phyloP scores from a whole-genome alignment of 805 yeast species.

The Candida pseudoglaebosa region DNA sequence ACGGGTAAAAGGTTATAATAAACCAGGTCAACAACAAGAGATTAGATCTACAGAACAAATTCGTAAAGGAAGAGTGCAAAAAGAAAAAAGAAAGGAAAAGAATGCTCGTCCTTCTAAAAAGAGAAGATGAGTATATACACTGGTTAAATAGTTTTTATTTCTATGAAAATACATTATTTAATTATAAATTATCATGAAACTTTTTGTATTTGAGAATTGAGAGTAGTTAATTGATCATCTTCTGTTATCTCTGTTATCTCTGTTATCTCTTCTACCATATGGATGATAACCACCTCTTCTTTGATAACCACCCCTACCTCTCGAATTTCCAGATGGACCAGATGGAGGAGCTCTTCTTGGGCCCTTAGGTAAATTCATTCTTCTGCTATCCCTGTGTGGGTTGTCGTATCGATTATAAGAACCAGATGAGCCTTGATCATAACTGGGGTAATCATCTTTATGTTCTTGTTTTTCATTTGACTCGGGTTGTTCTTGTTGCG shows the following conservation, averaged over 20 bases:
- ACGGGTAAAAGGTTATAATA: conserved; percentile 62
- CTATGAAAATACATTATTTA: conserved; percentile 2
- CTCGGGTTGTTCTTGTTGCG: conserved; percentile 24
- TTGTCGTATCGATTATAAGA: conserved; percentile 10
- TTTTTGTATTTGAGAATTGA: too few relatives aligned
- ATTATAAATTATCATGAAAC: conserved; percentile 3
- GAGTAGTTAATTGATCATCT: conserved; percentile 9
- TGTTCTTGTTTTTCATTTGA: conserved; percentile 15
- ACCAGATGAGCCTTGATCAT: conserved; percentile 13
- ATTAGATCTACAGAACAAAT: conserved; percentile 69
- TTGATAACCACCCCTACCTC: conserved; percentile 24
- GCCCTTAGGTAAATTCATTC: conserved; percentile 47
- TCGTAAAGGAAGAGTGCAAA: conserved; percentile 64
- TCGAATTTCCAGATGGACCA: conserved; percentile 28
- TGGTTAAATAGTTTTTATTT: conserved; percentile 3
- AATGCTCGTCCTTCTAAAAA: conserved; percentile 67
- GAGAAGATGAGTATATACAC: conserved; percentile 13
- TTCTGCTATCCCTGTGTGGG: conserved; percentile 20
- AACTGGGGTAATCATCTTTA: conserved; percentile 12
- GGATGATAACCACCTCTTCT: conserved; percentile 37
- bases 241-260: conserved; percentile 40
- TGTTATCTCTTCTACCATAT: conserved; percentile 28
- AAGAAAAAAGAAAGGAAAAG: conserved; percentile 76
- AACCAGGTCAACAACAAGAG: conserved; percentile 49
- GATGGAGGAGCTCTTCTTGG: conserved; percentile 44